phyloP scores from a whole-genome alignment of 495 filamentous ascomycete genomes.

The Daldinia caldariorum region DNA sequence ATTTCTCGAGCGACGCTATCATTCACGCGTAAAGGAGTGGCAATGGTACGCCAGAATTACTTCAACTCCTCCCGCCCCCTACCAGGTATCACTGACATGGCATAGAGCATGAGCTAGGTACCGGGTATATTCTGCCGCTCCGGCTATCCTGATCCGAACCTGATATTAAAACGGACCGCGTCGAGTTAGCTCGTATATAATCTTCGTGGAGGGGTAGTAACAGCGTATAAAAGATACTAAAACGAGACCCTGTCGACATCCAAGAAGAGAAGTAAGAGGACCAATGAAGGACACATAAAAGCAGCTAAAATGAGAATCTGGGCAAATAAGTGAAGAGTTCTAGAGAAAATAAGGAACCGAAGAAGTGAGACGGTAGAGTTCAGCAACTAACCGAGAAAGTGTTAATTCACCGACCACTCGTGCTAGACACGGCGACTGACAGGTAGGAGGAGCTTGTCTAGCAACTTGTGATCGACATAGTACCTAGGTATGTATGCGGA shows the following conservation, averaged over 20 bases:
- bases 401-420: conserved; percentile 21
- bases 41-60: conserved; percentile 30
- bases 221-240: not conserved
- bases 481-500: not conserved
- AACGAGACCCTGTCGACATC: not conserved
- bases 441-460: conserved; percentile 8
- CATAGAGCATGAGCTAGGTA: conserved; percentile 15
- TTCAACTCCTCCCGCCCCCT: conserved; percentile 15
- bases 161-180: not conserved
- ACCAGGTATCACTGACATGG: conserved; percentile 24
- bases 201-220: not conserved
- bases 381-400: conserved; percentile 25
- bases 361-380: conserved; percentile 14
- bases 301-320: conserved; percentile 9
- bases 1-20: conserved; percentile 27
- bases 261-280: not conserved
- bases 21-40: conserved; percentile 29
- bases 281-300: not conserved
- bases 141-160: not conserved
- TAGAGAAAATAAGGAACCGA: conserved; percentile 24
- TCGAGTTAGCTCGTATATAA: not conserved
- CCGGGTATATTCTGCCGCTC: conserved; percentile 1
- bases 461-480: conserved; percentile 28
- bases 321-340: conserved; percentile 12
- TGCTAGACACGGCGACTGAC: conserved; percentile 14